A percentile compares a stretch with the other conserved stretches of the same genome.
phyloP scores from a whole-genome alignment of 345 rosid genomes.

The Noccaea caerulescens region DNA sequence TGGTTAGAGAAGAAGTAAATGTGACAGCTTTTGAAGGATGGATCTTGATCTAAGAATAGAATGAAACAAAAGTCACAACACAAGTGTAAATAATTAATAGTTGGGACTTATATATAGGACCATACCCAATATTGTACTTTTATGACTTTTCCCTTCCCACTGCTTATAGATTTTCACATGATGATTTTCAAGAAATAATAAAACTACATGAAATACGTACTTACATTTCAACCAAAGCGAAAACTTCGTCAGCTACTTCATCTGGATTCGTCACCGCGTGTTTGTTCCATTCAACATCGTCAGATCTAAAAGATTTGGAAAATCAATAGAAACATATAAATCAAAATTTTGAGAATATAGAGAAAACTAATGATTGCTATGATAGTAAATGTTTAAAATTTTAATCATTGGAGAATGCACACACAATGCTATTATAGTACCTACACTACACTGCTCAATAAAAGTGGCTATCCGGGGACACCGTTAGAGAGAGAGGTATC shows the following conservation, averaged over 20 bases:
- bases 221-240: conserved; percentile 65
- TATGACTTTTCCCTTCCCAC: neutral
- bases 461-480: conserved; percentile 40
- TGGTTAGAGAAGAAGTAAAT: conserved; percentile 42
- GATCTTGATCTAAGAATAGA: conserved; percentile 40
- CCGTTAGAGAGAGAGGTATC: conserved; percentile 45
- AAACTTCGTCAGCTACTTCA: conserved; percentile 64
- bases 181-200: neutral
- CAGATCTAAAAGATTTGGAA: conserved; percentile 34
- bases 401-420: conserved; percentile 24
- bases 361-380: conserved; percentile 24
- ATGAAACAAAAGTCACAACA: conserved; percentile 33
- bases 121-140: conserved; percentile 34
- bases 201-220: conserved; percentile 28
- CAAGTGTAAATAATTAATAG: conserved; percentile 1
- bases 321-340: neutral
- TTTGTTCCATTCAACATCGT: conserved; percentile 52
- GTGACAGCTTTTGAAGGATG: conserved; percentile 38
- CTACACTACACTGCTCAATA: conserved; percentile 46
- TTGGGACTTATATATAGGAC: conserved; percentile 30
- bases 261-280: conserved; percentile 85
- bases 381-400: neutral
- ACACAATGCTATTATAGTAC: neutral
- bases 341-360: conserved; percentile 14
- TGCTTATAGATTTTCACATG: conserved; percentile 1